Base-by-base conservation (phyloP, 768 basidiomycete species). In the Xerocomus spinulosus region DNA sequence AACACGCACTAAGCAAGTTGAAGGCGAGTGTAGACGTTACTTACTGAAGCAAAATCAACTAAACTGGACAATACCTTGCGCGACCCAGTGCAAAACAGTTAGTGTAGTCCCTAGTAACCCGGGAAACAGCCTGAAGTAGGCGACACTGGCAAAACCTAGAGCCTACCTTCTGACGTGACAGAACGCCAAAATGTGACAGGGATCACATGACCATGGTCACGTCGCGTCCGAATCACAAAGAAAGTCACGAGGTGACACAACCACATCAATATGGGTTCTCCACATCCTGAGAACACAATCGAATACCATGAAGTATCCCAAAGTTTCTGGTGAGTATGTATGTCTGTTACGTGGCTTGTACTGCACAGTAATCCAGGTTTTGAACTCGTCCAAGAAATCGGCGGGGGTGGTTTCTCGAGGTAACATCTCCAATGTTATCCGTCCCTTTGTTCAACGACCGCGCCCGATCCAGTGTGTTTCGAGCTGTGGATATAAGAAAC, bases 331-430 rank as follows among this genome's bases (percentile, higher is more conserved):
- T 69, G 21, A 0, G 61, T 52, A 18, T 4, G 32, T 5, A 13
- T 21, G 7, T 49, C 14, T 12, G 6, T 9, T 6, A 1, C 9
- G 20, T 30, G 1, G 1, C 14, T 1, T 17, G 10, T 32, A 0
- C n/a, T 7, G 2, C 32, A 12, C n/a, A 2, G 8, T 40, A 6
- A 51, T 12, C 15, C 48, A 85, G 90, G 90, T 17, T 92, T 77
- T 62, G 70, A 81, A 21, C 73, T 93, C 13, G 69, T 86, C 3
- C 73, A 86, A 52, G 78, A 85, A 64, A 85, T 94, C 35, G 92
- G 92, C 8, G 88, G 89, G 3, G 92, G 92, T 17, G 89, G 86
- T 13, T 94, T 93, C 66, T 87, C 92, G 38, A 85, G 75, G 92
- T 90, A 52, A 64, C 18, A 25, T 36, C n/a, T 44, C 26, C 15